Percentiles rank a stretch among this genome's conserved stretches.
Conservation (phyloP, 1,284 basidiomycete genomes). For the Pseudozyma flocculosa region DNA sequence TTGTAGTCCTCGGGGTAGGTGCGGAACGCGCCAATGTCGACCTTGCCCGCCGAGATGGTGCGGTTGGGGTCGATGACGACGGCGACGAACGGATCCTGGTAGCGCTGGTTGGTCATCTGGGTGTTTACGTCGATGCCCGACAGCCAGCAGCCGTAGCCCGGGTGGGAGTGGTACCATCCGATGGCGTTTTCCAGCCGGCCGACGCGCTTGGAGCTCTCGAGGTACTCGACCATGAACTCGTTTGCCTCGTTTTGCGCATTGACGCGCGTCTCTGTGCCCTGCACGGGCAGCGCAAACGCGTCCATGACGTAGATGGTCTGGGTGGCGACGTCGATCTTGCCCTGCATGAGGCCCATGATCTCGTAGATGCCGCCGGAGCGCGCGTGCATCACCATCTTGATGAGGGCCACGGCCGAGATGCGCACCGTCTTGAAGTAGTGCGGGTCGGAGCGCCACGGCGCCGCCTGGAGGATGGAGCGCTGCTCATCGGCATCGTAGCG, state of each 20-base stretch:
- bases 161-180: slow-evolving; percentile 99
- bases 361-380: slow-evolving; percentile 95
- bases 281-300: slow-evolving; percentile 92
- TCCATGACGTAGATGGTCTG: slow-evolving; percentile 81
- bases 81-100: slow-evolving; percentile 93
- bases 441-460: slow-evolving; percentile 85
- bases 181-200: slow-evolving; percentile 82
- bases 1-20: slow-evolving; percentile 77
- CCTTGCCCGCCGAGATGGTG: slow-evolving; percentile 94
- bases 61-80: slow-evolving; percentile 98
- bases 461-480: slow-evolving; percentile 68
- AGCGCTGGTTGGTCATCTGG: slow-evolving; percentile 90
- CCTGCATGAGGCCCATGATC: slow-evolving; percentile 99
- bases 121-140: slow-evolving; percentile 97
- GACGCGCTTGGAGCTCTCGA: slow-evolving; percentile 76
- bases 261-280: slow-evolving; percentile 98
- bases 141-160: slow-evolving; percentile 98
- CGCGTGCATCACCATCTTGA: slow-evolving; percentile 99
- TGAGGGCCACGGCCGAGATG: slow-evolving; percentile 89
- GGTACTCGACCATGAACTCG: slow-evolving; percentile 97
- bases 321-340: slow-evolving; percentile 81
- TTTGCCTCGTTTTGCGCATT: slow-evolving; percentile 94
- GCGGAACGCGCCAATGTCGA: slow-evolving; percentile 96
- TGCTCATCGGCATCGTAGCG: slow-evolving; percentile 73
- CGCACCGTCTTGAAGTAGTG: slow-evolving; percentile 91